Conservation (phyloP, 2,329 filamentous ascomycete species). For the Colletotrichum sp. region DNA sequence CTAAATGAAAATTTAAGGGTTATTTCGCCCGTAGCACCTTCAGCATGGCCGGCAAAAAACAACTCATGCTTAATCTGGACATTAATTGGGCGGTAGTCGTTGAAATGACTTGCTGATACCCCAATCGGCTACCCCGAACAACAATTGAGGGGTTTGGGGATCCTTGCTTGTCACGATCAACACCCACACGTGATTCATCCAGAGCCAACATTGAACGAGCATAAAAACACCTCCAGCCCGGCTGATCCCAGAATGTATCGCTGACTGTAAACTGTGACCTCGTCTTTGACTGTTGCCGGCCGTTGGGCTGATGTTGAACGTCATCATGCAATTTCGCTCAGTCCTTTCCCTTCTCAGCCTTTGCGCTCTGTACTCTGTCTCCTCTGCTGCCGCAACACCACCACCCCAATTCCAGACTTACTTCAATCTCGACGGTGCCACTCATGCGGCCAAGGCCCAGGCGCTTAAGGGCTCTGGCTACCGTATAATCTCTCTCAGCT, state of each 20-base stretch:
- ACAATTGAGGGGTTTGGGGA: background rate
- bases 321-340: background rate
- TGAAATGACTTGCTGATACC: background rate
- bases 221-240: background rate
- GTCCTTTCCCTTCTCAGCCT: background rate
- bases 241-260: background rate
- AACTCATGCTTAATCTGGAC: background rate
- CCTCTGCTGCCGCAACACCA: background rate
- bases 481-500: conserved; percentile 20
- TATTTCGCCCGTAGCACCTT: background rate
- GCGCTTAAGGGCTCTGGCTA: conserved; percentile 11
- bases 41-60: background rate
- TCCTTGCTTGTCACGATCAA: background rate
- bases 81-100: background rate
- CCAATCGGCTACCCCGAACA: background rate
- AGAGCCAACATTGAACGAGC: background rate
- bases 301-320: background rate
- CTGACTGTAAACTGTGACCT: background rate
- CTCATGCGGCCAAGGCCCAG: background rate
- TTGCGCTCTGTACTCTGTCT: background rate
- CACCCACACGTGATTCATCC: background rate
- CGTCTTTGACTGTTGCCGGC: background rate
- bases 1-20: background rate
- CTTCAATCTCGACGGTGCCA: background rate
- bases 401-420: background rate